These are phyloP conservation scores for Cordyceps cicadae DNA, from an alignment of 2,329 filamentous ascomycete genomes.

Conservation along the genomic window DNA sequence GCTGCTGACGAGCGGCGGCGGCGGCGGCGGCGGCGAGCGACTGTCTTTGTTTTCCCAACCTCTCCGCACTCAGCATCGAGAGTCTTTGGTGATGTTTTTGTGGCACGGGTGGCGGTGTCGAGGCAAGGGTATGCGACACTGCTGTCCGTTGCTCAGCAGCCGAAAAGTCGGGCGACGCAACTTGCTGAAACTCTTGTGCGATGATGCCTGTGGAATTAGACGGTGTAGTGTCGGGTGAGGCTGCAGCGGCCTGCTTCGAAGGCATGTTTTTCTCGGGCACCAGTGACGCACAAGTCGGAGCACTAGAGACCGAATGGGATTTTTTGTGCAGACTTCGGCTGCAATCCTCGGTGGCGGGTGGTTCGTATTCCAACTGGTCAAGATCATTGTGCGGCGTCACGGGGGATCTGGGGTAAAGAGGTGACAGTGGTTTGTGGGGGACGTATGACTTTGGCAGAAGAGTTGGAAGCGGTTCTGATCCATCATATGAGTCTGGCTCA, in stretches of 20 bases:
- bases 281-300: background rate
- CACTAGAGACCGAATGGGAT: constrained; percentile 18
- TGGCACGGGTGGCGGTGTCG: background rate
- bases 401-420: constrained; percentile 25
- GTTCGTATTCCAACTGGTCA: background rate
- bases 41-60: background rate
- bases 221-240: background rate
- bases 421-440: constrained; percentile 8
- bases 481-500: constrained; percentile 10
- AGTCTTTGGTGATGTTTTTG: constrained; percentile 4
- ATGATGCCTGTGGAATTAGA: background rate
- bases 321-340: constrained; percentile 15
- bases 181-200: constrained; percentile 8
- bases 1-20: background rate
- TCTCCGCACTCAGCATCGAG: background rate
- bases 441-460: constrained; percentile 21
- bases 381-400: constrained; percentile 17
- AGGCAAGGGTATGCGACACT: background rate
- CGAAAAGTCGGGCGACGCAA: background rate
- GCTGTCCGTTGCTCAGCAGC: background rate
- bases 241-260: background rate
- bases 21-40: background rate
- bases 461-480: constrained; percentile 8
- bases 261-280: background rate
- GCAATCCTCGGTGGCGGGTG: background rate